phyloP scores from a whole-genome alignment of 2,329 filamentous ascomycete species.

The Endoconidiophora polonica region DNA sequence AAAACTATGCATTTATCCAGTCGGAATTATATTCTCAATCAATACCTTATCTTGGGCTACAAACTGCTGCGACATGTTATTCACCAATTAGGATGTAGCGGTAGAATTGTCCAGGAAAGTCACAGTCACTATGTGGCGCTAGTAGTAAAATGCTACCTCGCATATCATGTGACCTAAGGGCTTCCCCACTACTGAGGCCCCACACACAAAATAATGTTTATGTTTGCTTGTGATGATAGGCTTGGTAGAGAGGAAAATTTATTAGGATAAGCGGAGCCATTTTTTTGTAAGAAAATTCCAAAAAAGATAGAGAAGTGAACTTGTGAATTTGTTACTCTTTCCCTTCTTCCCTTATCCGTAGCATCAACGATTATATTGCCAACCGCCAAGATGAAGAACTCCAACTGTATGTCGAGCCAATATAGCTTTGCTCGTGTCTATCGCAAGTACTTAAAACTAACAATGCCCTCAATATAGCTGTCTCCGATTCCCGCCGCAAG shows the following conservation, averaged over 20 bases:
- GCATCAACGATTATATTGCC: conserved; percentile 8
- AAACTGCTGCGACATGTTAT: no score
- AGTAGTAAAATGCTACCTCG: no score
- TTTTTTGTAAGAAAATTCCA: background rate
- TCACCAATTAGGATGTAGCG: no score
- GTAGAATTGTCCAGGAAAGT: no score
- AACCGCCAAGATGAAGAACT: conserved; percentile 13
- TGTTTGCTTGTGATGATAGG: background rate
- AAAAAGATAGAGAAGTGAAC: conserved; percentile 2
- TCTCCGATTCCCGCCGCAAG: conserved; percentile 84
- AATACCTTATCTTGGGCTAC: no score
- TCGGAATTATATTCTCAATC: no score
- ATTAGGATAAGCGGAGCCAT: no score
- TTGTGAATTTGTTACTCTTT: conserved; percentile 2
- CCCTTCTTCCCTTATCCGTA: conserved; percentile 4
- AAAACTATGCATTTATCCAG: no score
- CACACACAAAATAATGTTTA: conserved; percentile 5
- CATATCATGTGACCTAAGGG: conserved; percentile 9
- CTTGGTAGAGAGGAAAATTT: no score
- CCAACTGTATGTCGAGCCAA: conserved; percentile 7
- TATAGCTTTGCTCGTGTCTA: background rate
- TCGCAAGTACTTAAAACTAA: conserved; percentile 6
- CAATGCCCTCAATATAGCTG: conserved; percentile 24
- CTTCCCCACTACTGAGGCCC: background rate
- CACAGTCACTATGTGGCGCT: no score